Percentiles rank a stretch among this genome's conserved stretches.
These are phyloP conservation scores for Verbascum thapsus DNA, from an alignment of 257 asterid genomes.

Conservation along the genomic window DNA sequence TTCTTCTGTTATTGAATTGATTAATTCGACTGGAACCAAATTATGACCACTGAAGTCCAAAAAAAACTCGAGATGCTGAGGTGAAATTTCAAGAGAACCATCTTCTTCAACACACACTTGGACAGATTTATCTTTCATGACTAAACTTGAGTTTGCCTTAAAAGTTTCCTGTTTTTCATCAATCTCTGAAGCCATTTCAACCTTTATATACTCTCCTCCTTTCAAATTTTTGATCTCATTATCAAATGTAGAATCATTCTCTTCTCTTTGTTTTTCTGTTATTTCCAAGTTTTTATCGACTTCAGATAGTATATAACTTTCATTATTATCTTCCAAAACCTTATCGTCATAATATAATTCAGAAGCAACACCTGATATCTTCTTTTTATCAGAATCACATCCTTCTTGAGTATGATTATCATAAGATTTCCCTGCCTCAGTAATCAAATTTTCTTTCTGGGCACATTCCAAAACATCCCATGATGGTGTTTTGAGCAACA, in stretches of 20 bases:
- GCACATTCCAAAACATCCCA: conserved; percentile 50
- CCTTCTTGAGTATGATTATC: conserved; percentile 1
- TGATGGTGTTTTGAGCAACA: conserved; percentile 48
- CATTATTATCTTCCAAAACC: conserved; percentile 4
- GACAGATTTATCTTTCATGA: conserved; percentile 48
- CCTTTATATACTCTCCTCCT: conserved; percentile 13
- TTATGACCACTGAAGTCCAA: conserved; percentile 48
- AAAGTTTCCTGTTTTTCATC: conserved; percentile 19
- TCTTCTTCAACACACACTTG: conserved; percentile 48
- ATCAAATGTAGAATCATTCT: conserved; percentile 8
- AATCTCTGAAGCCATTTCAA: conserved; percentile 14
- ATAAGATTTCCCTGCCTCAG: conserved; percentile 6
- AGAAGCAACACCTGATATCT: conserved; percentile 15
- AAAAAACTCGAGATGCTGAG: conserved; percentile 64
- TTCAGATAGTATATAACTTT: conserved; percentile 7
- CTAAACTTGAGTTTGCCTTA: conserved; percentile 22
- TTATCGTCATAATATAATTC: conserved; percentile 26
- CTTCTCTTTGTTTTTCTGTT: conserved; percentile 3
- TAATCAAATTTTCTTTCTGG: conserved; percentile 27
- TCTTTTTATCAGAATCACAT: conserved; percentile 19
- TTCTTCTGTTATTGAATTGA: conserved; percentile 29
- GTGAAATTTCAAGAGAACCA: conserved; percentile 26
- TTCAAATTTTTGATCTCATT: conserved; percentile 10
- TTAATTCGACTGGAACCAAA: conserved; percentile 28
- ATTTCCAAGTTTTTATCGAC: conserved; percentile 14